phyloP scores from a whole-genome alignment of 192 early-diverging fungal genomes.

The Backusella circina region DNA sequence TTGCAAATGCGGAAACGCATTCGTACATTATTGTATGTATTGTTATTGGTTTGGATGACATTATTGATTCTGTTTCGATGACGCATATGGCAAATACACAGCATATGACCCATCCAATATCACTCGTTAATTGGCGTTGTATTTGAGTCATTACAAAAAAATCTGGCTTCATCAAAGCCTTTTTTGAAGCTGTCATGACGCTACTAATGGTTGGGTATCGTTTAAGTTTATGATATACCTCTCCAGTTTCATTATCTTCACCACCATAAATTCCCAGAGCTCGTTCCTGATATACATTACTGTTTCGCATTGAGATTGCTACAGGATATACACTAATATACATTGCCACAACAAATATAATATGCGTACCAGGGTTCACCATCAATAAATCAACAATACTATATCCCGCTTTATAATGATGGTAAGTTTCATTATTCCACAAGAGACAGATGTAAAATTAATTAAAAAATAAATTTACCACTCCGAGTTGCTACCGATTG shows the following conservation, averaged over 20 bases:
- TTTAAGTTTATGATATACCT: neutral
- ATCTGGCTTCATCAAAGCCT: constrained; percentile 23
- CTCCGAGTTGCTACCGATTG: constrained; percentile 34
- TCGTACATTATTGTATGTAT: constrained; percentile 30
- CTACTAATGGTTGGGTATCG: constrained; percentile 20
- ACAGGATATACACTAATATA: constrained; percentile 38
- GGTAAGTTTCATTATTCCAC: neutral
- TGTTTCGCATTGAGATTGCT: constrained; percentile 34
- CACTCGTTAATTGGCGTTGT: constrained; percentile 35
- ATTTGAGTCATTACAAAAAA: constrained; percentile 37
- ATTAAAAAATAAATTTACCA: constrained; percentile 2
- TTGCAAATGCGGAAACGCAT: constrained; percentile 36
- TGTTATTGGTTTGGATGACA: constrained; percentile 23
- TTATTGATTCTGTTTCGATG: constrained; percentile 22
- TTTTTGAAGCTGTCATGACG: constrained; percentile 21
- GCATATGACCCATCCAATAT: constrained; percentile 30
- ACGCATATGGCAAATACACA: constrained; percentile 28
- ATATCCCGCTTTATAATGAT: constrained; percentile 23
- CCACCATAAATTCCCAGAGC: constrained; percentile 30
- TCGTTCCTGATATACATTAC: constrained; percentile 37
- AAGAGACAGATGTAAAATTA: neutral
- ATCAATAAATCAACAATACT: constrained; percentile 16
- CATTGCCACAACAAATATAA: constrained; percentile 36
- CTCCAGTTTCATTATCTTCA: constrained; percentile 14
- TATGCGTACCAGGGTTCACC: constrained; percentile 26